Percentiles rank a stretch among this genome's conserved stretches.
These are phyloP conservation scores for Styphnolobium japonicum DNA, from an alignment of 306 rosid genomes.

Conservation along the genomic window DNA sequence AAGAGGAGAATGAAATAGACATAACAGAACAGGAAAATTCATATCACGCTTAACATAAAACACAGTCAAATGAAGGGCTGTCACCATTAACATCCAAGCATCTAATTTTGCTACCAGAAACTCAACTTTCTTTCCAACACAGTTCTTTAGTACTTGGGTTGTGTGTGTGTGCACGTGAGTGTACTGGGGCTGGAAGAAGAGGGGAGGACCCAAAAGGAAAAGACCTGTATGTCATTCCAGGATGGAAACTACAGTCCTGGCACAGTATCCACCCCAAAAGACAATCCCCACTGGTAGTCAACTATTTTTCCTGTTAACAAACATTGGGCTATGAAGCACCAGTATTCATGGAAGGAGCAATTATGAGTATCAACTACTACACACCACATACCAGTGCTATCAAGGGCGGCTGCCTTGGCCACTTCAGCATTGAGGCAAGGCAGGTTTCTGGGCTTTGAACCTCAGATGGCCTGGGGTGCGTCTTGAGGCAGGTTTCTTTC, in stretches of 20 bases:
- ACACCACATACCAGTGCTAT: background rate
- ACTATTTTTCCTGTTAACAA: background rate
- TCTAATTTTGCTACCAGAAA: background rate
- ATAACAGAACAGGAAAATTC: background rate
- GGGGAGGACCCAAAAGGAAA: background rate
- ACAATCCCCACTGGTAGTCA: background rate
- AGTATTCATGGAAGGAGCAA: background rate
- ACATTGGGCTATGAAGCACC: background rate
- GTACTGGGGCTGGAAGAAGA: background rate
- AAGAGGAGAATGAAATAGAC: background rate
- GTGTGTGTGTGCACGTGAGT: background rate
- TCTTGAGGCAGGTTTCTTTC: background rate
- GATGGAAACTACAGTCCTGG: background rate
- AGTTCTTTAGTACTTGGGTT: background rate
- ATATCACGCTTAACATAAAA: background rate
- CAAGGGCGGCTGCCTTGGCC: background rate
- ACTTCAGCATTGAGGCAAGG: background rate
- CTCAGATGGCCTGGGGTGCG: background rate
- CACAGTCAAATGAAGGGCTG: background rate
- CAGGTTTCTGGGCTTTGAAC: background rate
- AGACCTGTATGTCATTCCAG: background rate
- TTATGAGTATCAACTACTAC: background rate
- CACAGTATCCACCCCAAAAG: background rate
- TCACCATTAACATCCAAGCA: background rate
- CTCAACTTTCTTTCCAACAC: background rate